Evolutionary conservation across 768 basidiomycete genomes (phyloP).

Genomic region (Atractiella rhizophila): DNA sequence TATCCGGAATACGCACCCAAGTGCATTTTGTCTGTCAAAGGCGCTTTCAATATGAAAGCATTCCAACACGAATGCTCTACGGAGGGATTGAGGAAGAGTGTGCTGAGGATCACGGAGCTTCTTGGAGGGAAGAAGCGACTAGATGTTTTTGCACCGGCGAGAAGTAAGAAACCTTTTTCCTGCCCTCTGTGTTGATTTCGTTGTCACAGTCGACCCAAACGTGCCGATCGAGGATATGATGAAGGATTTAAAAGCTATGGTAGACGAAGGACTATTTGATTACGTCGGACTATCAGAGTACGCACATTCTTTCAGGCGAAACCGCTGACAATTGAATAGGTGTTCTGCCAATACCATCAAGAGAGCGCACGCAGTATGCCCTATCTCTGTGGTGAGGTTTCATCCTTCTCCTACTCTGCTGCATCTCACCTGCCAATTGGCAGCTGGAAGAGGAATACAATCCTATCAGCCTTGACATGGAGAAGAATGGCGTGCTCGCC

Average conservation of each 20-base stretch:
- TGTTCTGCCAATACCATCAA: conserved; percentile 25
- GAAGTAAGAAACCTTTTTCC: no score
- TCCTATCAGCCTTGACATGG: conserved; percentile 7
- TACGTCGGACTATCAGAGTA: conserved; percentile 36
- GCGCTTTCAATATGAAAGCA: conserved; percentile 14
- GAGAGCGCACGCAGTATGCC: conserved; percentile 23
- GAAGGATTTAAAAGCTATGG: conserved; percentile 25
- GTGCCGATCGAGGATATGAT: conserved; percentile 29
- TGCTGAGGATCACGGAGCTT: no score
- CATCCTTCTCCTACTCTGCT: no score
- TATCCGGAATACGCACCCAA: conserved; percentile 26
- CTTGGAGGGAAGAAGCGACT: no score
- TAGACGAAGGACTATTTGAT: conserved; percentile 34
- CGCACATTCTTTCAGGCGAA: background rate
- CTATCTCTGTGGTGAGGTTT: conserved; percentile 35
- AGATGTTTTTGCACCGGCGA: no score
- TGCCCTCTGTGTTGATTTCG: no score
- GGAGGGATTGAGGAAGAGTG: no score
- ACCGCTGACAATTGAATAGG: background rate
- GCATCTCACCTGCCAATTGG: conserved; percentile 24
- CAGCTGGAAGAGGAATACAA: conserved; percentile 20
- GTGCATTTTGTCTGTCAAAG: conserved; percentile 31
- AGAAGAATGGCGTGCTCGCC: conserved; percentile 19
- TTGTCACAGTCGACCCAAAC: conserved; percentile 23
- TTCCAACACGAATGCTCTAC: conserved; percentile 7